Conservation (phyloP, 2,329 filamentous ascomycete genomes). For the Penicillium palitans region DNA sequence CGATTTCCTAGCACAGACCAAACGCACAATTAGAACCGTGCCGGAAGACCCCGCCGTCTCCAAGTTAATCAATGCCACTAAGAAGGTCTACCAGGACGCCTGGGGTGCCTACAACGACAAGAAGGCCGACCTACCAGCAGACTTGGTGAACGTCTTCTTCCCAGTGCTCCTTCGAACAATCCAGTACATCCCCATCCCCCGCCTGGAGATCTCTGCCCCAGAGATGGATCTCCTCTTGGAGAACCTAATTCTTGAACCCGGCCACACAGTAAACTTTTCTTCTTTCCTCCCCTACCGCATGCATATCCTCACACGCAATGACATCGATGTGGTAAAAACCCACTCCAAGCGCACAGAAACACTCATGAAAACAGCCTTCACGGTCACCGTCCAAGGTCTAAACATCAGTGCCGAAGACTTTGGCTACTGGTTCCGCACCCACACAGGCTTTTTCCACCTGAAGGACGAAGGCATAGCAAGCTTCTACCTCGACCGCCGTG, state of each 20-base stretch:
- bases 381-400: slow-evolving; percentile 76
- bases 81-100: slow-evolving; percentile 68
- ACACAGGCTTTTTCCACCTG: slow-evolving; percentile 71
- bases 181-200: slow-evolving; percentile 85
- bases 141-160: slow-evolving; percentile 76
- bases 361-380: slow-evolving; percentile 68
- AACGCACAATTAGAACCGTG: slow-evolving; percentile 67
- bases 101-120: slow-evolving; percentile 64
- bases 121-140: slow-evolving; percentile 71
- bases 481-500: slow-evolving; percentile 80
- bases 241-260: slow-evolving; percentile 87
- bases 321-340: slow-evolving; percentile 80
- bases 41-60: slow-evolving; percentile 70
- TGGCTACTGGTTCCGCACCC: slow-evolving; percentile 83
- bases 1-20: slow-evolving; percentile 66
- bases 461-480: slow-evolving; percentile 82
- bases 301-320: slow-evolving; percentile 78
- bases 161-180: slow-evolving; percentile 74
- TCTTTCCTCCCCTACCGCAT: slow-evolving; percentile 88
- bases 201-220: slow-evolving; percentile 82
- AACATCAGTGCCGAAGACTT: slow-evolving; percentile 83
- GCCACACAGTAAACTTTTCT: slow-evolving; percentile 75
- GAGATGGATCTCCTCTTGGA: slow-evolving; percentile 83
- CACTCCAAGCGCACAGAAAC: slow-evolving; percentile 66
- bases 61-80: slow-evolving; percentile 65